Conservation (phyloP, 2,329 filamentous ascomycete genomes). For the Colletotrichum truncatum region DNA sequence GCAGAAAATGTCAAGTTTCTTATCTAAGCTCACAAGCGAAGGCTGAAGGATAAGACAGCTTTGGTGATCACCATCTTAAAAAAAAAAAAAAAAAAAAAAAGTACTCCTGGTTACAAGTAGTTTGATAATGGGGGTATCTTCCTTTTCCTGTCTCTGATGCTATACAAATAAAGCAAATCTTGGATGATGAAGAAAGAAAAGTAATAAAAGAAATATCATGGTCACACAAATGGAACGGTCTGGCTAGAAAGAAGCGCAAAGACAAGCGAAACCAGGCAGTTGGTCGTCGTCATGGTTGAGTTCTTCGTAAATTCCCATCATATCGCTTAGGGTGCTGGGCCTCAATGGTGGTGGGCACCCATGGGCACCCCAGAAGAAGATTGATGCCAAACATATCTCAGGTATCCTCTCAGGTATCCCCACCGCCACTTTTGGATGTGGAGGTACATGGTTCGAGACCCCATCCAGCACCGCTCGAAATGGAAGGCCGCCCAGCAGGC, state of each 20-base stretch:
- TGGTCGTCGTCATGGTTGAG: constrained; percentile 10
- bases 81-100: too few species aligned
- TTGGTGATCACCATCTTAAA: not conserved
- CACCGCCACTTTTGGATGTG: constrained; percentile 16
- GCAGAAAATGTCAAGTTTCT: not conserved
- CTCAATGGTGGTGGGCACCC: too few species aligned
- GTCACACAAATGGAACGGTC: not conserved
- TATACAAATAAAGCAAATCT: constrained; percentile 19
- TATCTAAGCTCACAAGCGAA: not conserved
- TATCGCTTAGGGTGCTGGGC: constrained; percentile 27
- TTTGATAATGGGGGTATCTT: not conserved
- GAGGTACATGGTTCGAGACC: constrained; percentile 27
- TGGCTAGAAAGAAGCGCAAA: not conserved
- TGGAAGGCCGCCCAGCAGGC: constrained; percentile 16
- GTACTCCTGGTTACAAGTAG: too few species aligned
- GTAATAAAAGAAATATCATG: not conserved
- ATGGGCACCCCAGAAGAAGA: constrained; percentile 7
- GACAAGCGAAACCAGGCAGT: not conserved
- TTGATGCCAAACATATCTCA: constrained; percentile 27
- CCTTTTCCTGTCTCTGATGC: constrained; percentile 3
- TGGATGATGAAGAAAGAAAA: too few species aligned
- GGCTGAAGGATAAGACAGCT: not conserved
- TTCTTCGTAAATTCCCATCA: constrained; percentile 12
- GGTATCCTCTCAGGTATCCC: constrained; percentile 18
- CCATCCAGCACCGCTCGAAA: constrained; percentile 7